phyloP scores from a whole-genome alignment of 352 stramenopile genomes.

The Phytophthora capsici region DNA sequence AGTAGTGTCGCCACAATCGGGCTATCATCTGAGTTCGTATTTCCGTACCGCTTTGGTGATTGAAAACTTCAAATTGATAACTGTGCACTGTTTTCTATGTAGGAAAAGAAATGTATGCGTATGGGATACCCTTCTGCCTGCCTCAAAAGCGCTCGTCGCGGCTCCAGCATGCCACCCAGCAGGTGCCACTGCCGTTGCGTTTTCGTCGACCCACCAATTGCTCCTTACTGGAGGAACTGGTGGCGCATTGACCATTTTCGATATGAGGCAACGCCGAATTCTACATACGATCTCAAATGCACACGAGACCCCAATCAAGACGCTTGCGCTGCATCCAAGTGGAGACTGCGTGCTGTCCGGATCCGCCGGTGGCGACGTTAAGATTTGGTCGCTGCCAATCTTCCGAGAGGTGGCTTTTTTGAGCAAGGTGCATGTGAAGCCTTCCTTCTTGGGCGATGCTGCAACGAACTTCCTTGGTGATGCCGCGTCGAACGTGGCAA shows the following conservation, averaged over 20 bases:
- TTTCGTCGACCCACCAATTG: slow-evolving; percentile 82
- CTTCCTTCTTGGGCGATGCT: slow-evolving; percentile 79
- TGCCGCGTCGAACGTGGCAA: slow-evolving; percentile 84
- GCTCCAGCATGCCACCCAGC: slow-evolving; percentile 78
- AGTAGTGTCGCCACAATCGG: slow-evolving; percentile 79
- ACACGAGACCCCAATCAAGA: slow-evolving; percentile 88
- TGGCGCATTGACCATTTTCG: slow-evolving; percentile 85
- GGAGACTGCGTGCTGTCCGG: slow-evolving; percentile 85
- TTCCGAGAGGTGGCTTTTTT: slow-evolving; percentile 82
- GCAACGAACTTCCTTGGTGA: slow-evolving; percentile 82
- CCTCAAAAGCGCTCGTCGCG: slow-evolving; percentile 73
- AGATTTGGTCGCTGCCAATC: slow-evolving; percentile 89
- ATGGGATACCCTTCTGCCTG: slow-evolving; percentile 83
- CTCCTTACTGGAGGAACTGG: slow-evolving; percentile 84
- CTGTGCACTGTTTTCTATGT: slow-evolving; percentile 4
- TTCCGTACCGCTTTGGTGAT: not conserved
- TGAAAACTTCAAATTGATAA: slow-evolving; percentile 6
- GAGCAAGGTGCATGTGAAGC: slow-evolving; percentile 80
- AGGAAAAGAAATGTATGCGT: slow-evolving; percentile 87
- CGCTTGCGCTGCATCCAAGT: slow-evolving; percentile 76
- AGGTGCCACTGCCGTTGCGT: slow-evolving; percentile 75
- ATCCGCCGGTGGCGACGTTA: slow-evolving; percentile 83
- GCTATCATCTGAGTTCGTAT: slow-evolving; percentile 73
- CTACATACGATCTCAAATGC: slow-evolving; percentile 85
- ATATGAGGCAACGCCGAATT: slow-evolving; percentile 87